These are phyloP conservation scores for Lumnitzera littorea DNA, from an alignment of 345 rosid species.

Conservation along the genomic window DNA sequence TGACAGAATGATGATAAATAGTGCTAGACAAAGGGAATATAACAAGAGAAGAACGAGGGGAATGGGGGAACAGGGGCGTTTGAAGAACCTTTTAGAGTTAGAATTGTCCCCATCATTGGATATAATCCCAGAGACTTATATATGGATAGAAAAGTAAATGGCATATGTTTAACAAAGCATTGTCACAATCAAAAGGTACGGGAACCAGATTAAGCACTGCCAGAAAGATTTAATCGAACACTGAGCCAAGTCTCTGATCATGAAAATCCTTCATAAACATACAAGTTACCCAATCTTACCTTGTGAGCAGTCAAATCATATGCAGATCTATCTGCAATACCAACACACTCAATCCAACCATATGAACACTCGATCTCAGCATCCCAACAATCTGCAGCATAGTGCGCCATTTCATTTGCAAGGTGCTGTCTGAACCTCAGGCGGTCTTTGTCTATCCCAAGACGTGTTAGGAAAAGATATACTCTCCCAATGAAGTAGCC, in stretches of 20 bases:
- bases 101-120: no score
- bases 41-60: no score
- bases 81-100: no score
- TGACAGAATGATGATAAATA: no score
- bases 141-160: no score
- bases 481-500: constrained; percentile 97
- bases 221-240: background rate
- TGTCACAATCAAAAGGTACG: background rate
- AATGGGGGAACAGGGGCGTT: no score
- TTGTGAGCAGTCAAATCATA: constrained; percentile 81
- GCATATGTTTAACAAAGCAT: no score
- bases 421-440: constrained; percentile 92
- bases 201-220: background rate
- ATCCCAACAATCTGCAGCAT: constrained; percentile 99
- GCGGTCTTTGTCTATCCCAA: constrained; percentile 75
- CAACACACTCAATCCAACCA: constrained; percentile 99
- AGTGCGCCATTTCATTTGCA: constrained; percentile 98
- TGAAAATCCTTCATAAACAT: background rate
- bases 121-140: no score
- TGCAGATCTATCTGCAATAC: constrained; percentile 97
- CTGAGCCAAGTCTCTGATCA: background rate
- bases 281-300: constrained; percentile 25
- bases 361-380: constrained; percentile 93
- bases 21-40: no score
- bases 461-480: constrained; percentile 67